Conservation (phyloP, 2,329 filamentous ascomycete genomes). For the Fusarium euwallaceae region DNA sequence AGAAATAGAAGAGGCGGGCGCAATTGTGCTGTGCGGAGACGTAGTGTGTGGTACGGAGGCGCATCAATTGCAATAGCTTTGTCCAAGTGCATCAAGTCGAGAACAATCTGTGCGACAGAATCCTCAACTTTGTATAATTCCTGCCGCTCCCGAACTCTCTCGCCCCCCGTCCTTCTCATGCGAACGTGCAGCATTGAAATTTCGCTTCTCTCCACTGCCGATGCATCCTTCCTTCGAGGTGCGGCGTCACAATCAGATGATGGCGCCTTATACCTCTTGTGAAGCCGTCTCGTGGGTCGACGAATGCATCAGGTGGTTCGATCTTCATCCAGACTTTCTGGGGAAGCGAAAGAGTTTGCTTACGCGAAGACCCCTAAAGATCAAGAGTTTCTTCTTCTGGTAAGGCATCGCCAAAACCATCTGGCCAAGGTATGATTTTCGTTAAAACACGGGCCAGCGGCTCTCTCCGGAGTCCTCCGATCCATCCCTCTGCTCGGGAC, state of each 20-base stretch:
- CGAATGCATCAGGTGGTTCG: constrained; percentile 45
- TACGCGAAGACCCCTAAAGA: constrained; percentile 26
- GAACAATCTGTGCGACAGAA: constrained; percentile 12
- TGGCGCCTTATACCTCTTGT: constrained; percentile 20
- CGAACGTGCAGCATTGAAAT: constrained; percentile 30
- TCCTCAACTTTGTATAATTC: constrained; percentile 39
- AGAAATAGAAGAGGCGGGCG: constrained; percentile 9
- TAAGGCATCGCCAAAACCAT: constrained; percentile 28
- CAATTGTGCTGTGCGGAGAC: constrained; percentile 14
- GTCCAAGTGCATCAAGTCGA: constrained; percentile 18
- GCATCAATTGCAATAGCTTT: constrained; percentile 23
- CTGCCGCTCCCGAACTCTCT: constrained; percentile 25
- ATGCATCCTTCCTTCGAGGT: constrained; percentile 21
- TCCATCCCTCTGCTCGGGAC: constrained; percentile 19
- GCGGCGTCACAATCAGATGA: constrained; percentile 45
- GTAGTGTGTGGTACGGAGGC: constrained; percentile 32
- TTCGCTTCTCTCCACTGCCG: constrained; percentile 16
- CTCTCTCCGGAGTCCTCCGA: constrained; percentile 41
- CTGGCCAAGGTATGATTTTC: constrained; percentile 20
- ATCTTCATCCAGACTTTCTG: constrained; percentile 43
- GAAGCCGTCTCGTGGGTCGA: constrained; percentile 41
- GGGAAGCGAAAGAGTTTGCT: constrained; percentile 36
- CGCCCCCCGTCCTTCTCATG: constrained; percentile 27
- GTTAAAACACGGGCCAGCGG: constrained; percentile 43
- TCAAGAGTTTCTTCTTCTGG: constrained; percentile 36